Evolutionary conservation across 2,329 filamentous ascomycete species (phyloP), one percentile per base, ranked within the genome.

Genomic region (Colletotrichum higginsianum): DNA sequence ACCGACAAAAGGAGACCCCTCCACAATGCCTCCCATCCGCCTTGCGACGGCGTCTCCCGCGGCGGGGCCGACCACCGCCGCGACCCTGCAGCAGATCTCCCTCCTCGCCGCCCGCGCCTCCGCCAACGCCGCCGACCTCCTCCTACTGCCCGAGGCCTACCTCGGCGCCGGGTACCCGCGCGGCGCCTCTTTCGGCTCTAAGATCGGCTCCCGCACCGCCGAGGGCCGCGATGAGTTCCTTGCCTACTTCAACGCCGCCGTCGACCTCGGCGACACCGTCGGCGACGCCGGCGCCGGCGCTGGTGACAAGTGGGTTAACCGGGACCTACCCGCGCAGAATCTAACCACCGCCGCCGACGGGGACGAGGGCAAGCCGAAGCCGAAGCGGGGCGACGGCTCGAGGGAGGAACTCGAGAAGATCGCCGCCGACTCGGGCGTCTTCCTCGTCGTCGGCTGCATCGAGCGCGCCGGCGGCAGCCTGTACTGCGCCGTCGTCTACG

Each of bases 61-160:
- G 40, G 86, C 88, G 2, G 83, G 84, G 67, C 74, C 84, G 62
- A 87, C 86, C 18, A 87, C 85, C 0, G 61, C 83, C 30, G 84
- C 87, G 44, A 97, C 94, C 1, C 88, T 98, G 66, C 77, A 82
- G 8, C 88, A 91, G 46, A 88, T 98, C 61, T 86, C 91, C 77
- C 75, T 80, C 13, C 90, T 93, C 16, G 91, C 93, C 44, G 83
- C 83, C 30, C 83, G 86, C 46, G 95, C 95, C n/a, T 88, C 91
- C 4, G 76, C 80, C 1, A 78, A 83, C 67, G 75, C 78, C 3
- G 83, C 89, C 49, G 86, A 96, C 79, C 86, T 98, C 61, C 86
- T 98, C 38, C 90, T 98, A 63, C 95, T 98, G 73, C 96, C 96
- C 0, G 95, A 98, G 84, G 95, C 95, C 26, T 98, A 94, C 79